A percentile compares a stretch with the other conserved stretches of the same genome.
Conservation (phyloP, 1,139 yeast genomes). For the Suhomyces guaymorum region DNA sequence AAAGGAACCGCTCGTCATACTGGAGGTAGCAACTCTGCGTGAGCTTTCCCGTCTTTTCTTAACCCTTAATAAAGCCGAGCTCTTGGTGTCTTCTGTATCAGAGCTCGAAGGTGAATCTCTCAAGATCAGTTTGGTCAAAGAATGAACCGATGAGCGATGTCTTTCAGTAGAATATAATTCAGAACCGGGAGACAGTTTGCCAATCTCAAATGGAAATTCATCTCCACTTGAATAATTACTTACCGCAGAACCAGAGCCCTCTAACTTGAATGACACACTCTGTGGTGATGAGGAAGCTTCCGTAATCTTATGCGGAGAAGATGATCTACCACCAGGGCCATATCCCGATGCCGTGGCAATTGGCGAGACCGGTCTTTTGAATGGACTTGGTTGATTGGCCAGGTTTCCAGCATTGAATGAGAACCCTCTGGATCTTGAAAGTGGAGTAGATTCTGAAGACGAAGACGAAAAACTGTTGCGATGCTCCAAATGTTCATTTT, state of each 20-base stretch:
- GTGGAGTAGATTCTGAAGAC: conserved; percentile 44
- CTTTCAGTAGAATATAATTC: conserved; percentile 15
- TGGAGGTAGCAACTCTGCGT: conserved; percentile 29
- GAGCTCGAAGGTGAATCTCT: conserved; percentile 68
- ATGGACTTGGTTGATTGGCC: conserved; percentile 30
- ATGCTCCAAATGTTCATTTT: conserved; percentile 74
- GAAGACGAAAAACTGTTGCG: conserved; percentile 45
- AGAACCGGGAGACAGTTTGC: conserved; percentile 18
- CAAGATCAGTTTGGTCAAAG: conserved; percentile 32
- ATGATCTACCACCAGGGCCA: conserved; percentile 19
- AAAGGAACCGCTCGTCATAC: conserved; percentile 15
- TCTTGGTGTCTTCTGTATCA: conserved; percentile 63
- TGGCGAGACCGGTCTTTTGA: conserved; percentile 38
- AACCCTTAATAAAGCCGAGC: conserved; percentile 55
- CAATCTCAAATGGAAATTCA: conserved; percentile 33
- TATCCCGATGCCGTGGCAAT: conserved; percentile 13
- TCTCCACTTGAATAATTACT: conserved; percentile 42
- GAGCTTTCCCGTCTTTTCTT: conserved; percentile 58
- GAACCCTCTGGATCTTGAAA: conserved; percentile 40
- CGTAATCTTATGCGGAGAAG: conserved; percentile 27
- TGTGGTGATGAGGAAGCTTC: conserved; percentile 23
- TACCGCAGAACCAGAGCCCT: conserved; percentile 36
- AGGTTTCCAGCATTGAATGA: conserved; percentile 29
- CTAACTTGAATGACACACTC: conserved; percentile 26
- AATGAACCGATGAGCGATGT: conserved; percentile 32